A percentile compares a stretch with the other conserved stretches of the same genome.
phyloP scores from a whole-genome alignment of 768 basidiomycete species.

The Gloeophyllum trabeum region DNA sequence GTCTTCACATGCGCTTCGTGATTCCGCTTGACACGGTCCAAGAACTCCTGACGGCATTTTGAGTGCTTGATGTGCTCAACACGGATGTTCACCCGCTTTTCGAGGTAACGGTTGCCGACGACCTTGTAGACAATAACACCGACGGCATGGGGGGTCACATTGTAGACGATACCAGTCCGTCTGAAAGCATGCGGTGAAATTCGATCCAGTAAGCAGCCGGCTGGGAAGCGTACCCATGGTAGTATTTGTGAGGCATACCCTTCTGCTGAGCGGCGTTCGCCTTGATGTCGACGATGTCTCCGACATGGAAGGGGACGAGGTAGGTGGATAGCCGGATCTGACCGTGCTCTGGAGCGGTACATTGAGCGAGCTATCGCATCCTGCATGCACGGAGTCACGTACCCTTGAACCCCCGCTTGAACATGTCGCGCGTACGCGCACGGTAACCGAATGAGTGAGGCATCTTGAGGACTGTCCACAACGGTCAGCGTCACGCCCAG shows the following conservation, averaged over 20 bases:
- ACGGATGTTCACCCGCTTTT: conserved; percentile 98
- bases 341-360: conserved; percentile 60
- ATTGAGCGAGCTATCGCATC: not conserved
- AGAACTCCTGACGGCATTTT: conserved; percentile 95
- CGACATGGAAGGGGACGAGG: conserved; percentile 87
- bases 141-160: conserved; percentile 90
- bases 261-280: conserved; percentile 98
- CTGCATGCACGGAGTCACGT: conserved; percentile 15
- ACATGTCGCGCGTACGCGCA: conserved; percentile 99
- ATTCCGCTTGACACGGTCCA: conserved; percentile 92
- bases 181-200: conserved; percentile 26
- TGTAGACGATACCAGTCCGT: conserved; percentile 97
- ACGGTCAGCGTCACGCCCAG: not conserved
- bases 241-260: conserved; percentile 99
- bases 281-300: conserved; percentile 99
- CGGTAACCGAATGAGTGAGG: conserved; percentile 99
- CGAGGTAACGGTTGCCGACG: conserved; percentile 97
- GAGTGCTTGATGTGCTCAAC: conserved; percentile 95
- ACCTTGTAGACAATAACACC: conserved; percentile 98
- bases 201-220: not conserved
- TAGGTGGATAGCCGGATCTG: conserved; percentile 85
- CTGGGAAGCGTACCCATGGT: conserved; percentile 69
- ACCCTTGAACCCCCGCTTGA: conserved; percentile 99
- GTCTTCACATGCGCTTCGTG: conserved; percentile 74
- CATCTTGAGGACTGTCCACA: conserved; percentile 61